Base-by-base conservation (phyloP, 2,329 filamentous ascomycete species). In the Trichoderma koningii region DNA sequence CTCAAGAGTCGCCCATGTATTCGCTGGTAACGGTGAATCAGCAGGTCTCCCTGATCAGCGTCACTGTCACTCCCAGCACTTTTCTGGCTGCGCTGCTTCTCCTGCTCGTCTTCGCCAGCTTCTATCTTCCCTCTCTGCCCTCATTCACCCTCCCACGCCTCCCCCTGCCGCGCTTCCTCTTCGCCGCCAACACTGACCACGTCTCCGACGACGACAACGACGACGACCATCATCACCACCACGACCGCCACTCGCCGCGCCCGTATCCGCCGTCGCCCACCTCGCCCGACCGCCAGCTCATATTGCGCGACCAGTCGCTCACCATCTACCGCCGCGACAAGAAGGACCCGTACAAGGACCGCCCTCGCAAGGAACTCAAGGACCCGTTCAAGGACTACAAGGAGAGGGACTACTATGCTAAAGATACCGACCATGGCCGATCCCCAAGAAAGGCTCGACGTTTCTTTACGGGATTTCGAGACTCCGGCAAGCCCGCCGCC, bases 1-100 rank as follows among this genome's bases (percentile, higher is more conserved):
- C 21, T 42, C 47, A 47, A 55, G 42, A 51, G 69, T 75, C 76
- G 76, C 63, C 47, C 73, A 86, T 87, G 84, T 82, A 81, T 78
- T 84, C 85, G 66, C 78, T 87, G 74, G 76, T 87, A 70, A 84
- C 83, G 61, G 81, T 87, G 69, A 84, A 86, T 76, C 87, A 84
- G 76, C 83, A 86, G 81, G 80, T 87, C 73, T 84, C 84, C 65
- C 80, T 87, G 70, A 73, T 87, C 73, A 87, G 81, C 76, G 79
- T 87, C 71, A 82, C 78, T 71, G 82, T 87, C 74, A 83, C 84
- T 47, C 84, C 85, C 26, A 83, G 82, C 74, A 84, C 83, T 64
- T 87, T 83, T 73, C 76, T 87, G 70, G 82, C 82, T 66, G 79
- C 80, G 30, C 72, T 86, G 67, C 75, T 78, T 65, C 70, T 87